Evolutionary conservation across 345 rosid genomes (phyloP).

Genomic region (Psidium friedrichsthalianum): DNA sequence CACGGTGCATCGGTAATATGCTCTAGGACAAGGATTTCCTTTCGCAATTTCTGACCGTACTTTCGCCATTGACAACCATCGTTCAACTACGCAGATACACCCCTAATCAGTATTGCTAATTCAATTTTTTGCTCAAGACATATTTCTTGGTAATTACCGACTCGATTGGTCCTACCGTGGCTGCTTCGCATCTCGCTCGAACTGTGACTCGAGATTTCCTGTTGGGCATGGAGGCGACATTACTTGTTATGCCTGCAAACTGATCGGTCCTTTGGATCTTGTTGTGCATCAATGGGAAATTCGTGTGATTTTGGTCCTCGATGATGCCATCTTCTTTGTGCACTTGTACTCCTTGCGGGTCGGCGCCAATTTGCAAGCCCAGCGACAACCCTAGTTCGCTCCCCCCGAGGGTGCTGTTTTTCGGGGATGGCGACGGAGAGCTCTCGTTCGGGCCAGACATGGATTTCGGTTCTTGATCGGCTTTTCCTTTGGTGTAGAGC

Average conservation of each 20-base stretch:
- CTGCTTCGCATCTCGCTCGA: conserved; percentile 34
- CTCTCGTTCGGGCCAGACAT: background rate
- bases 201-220: conserved; percentile 54
- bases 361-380: conserved; percentile 12
- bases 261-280: conserved; percentile 21
- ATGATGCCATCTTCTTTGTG: background rate
- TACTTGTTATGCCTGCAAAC: conserved; percentile 17
- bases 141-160: background rate
- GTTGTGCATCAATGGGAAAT: background rate
- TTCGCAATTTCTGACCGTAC: conserved; percentile 42
- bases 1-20: conserved; percentile 38
- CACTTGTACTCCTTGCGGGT: background rate
- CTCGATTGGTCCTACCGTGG: conserved; percentile 22
- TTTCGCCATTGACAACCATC: conserved; percentile 49
- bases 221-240: conserved; percentile 21
- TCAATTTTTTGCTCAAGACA: background rate
- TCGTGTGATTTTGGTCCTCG: background rate
- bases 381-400: conserved; percentile 39
- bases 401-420: background rate
- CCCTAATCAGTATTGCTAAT: background rate
- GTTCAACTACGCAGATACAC: conserved; percentile 13
- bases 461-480: conserved; percentile 3
- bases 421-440: background rate
- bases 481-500: conserved; percentile 1
- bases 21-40: conserved; percentile 45